These are phyloP conservation scores for Spergularia bocconei DNA, from an alignment of 148 eudicot species.

Conservation along the genomic window DNA sequence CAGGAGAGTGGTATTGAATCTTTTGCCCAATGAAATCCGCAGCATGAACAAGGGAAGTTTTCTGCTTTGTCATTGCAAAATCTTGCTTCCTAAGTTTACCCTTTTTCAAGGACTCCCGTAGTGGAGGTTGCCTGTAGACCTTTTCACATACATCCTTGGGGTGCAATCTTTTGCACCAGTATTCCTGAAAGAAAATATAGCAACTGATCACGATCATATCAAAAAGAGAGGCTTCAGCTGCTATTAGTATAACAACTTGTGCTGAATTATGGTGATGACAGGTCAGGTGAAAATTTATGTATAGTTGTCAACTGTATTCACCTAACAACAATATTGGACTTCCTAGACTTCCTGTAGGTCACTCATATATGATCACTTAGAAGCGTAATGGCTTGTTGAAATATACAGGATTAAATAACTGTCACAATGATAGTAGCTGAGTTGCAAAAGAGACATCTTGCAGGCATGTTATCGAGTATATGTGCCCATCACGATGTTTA, in stretches of 20 bases:
- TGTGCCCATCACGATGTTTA: no score
- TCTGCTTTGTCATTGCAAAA: conserved; percentile 76
- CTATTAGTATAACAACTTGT: background rate
- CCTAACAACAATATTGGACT: background rate
- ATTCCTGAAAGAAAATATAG: conserved; percentile 55
- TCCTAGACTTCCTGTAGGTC: background rate
- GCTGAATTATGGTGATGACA: background rate
- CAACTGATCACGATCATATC: conserved; percentile 7
- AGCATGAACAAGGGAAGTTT: conserved; percentile 66
- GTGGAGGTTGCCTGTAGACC: conserved; percentile 90
- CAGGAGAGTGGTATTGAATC: conserved; percentile 85
- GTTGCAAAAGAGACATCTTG: background rate
- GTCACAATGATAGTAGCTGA: background rate
- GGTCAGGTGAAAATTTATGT: background rate
- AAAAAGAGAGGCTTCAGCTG: background rate
- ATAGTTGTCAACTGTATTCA: background rate
- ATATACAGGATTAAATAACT: background rate
- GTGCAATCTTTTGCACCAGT: conserved; percentile 98
- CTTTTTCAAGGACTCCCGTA: conserved; percentile 80
- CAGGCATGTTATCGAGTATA: background rate
- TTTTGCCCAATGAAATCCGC: conserved; percentile 85
- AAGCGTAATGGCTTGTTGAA: background rate
- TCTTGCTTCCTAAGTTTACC: conserved; percentile 85
- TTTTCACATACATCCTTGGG: conserved; percentile 98
- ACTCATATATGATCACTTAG: background rate